A percentile compares a stretch with the other conserved stretches of the same genome.
Evolutionary conservation across 768 basidiomycete species (phyloP).

Genomic region (Melanogaster broomeanus): DNA sequence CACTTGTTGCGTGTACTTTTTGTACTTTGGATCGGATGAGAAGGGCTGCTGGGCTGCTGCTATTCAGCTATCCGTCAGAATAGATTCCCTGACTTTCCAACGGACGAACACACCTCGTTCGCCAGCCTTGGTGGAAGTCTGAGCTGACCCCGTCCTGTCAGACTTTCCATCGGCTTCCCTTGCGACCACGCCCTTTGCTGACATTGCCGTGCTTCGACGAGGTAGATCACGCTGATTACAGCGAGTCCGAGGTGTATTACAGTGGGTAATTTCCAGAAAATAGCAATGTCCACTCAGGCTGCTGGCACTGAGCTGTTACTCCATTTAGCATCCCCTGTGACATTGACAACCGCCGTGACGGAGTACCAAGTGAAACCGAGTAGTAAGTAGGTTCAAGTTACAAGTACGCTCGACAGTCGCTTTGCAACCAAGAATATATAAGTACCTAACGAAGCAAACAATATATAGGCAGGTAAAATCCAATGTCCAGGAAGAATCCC

Average conservation of each 20-base stretch:
- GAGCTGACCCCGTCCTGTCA: conserved; percentile 8
- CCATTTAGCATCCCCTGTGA: conserved; percentile 15
- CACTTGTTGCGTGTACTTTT: conserved; percentile 90
- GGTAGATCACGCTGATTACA: conserved; percentile 12
- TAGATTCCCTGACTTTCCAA: not conserved
- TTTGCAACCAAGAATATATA: conserved; percentile 11
- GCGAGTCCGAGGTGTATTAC: conserved; percentile 3
- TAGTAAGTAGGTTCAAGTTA: not conserved
- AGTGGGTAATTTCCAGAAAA: not conserved
- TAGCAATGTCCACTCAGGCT: no score
- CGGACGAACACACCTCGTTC: conserved; percentile 32
- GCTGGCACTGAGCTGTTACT: not conserved
- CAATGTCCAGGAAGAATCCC: conserved; percentile 4
- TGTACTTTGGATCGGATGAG: conserved; percentile 87
- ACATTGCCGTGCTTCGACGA: conserved; percentile 19
- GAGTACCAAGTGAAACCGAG: not conserved
- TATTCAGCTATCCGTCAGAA: conserved; percentile 20
- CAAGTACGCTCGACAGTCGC: not conserved
- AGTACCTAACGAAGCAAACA: conserved; percentile 9
- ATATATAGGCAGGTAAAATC: conserved; percentile 10
- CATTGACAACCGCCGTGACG: conserved; percentile 11
- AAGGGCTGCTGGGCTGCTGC: conserved; percentile 55
- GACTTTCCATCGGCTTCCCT: conserved; percentile 21
- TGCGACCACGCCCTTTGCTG: conserved; percentile 10
- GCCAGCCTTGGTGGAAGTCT: conserved; percentile 18